phyloP scores from a whole-genome alignment of 768 basidiomycete species.

The Amanita molliuscula region DNA sequence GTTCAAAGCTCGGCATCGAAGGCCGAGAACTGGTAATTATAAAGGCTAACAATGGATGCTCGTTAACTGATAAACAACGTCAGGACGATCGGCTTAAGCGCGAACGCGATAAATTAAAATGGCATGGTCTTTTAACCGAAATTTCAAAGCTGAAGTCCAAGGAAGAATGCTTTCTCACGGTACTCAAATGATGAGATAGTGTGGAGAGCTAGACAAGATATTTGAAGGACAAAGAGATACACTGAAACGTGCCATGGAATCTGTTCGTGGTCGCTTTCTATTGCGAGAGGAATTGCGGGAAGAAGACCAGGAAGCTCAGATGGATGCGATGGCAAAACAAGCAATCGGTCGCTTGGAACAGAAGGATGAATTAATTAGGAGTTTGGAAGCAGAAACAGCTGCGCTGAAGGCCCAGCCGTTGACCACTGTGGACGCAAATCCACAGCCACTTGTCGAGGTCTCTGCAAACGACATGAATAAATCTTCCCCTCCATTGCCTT shows the following conservation, averaged over 20 bases:
- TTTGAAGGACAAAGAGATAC: slow-evolving; percentile 64
- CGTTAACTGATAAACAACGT: background rate
- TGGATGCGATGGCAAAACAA: slow-evolving; percentile 63
- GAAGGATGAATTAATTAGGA: slow-evolving; percentile 56
- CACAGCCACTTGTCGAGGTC: slow-evolving; percentile 26
- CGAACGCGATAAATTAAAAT: slow-evolving; percentile 66
- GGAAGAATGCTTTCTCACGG: slow-evolving; percentile 26
- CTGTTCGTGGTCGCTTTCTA: slow-evolving; percentile 74
- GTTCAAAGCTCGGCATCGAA: slow-evolving; percentile 50
- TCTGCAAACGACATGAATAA: background rate
- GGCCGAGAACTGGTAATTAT: slow-evolving; percentile 46
- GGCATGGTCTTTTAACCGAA: slow-evolving; percentile 66
- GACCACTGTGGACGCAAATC: slow-evolving; percentile 50
- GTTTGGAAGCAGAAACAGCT: slow-evolving; percentile 38
- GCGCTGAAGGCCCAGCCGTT: slow-evolving; percentile 41
- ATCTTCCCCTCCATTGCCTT: slow-evolving; percentile 4
- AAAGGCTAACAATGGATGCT: background rate
- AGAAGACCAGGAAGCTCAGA: slow-evolving; percentile 32
- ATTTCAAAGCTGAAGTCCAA: slow-evolving; percentile 59
- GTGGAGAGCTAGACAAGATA: slow-evolving; percentile 37
- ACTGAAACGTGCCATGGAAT: slow-evolving; percentile 81
- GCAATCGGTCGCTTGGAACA: slow-evolving; percentile 59
- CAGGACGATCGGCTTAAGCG: slow-evolving; percentile 68
- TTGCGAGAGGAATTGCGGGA: slow-evolving; percentile 42
- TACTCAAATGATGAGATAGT: slow-evolving; percentile 24